Percentiles rank a stretch among this genome's conserved stretches.
These are phyloP conservation scores for Kuraishia capsulata DNA, from an alignment of 805 yeast genomes.

Conservation along the genomic window DNA sequence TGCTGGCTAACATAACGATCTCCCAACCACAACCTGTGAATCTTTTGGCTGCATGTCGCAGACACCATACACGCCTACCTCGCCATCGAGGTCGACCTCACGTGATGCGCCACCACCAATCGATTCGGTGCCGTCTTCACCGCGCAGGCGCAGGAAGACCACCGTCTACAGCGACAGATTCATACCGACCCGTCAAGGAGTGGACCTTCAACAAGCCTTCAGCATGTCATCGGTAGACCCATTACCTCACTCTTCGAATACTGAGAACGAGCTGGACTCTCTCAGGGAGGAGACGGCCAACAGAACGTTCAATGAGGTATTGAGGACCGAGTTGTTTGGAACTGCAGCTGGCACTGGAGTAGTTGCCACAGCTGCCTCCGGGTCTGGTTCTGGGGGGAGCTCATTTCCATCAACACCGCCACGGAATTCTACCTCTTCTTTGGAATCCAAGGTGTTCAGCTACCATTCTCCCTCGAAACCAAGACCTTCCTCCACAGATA, in stretches of 20 bases:
- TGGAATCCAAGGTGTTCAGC: conserved; percentile 51
- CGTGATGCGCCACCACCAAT: conserved; percentile 1
- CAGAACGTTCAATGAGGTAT: conserved; percentile 74
- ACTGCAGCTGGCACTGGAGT: neutral
- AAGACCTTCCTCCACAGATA: conserved; percentile 47
- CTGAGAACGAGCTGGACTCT: conserved; percentile 55
- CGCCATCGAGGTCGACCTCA: conserved; percentile 2
- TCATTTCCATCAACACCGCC: conserved; percentile 18
- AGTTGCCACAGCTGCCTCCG: conserved; percentile 3
- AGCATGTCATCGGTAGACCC: conserved; percentile 29
- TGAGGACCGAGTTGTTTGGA: conserved; percentile 88
- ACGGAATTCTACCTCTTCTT: neutral
- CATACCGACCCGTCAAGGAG: conserved; percentile 81
- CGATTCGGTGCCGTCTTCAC: conserved; percentile 1
- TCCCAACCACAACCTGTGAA: too few species aligned
- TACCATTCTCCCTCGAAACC: conserved; percentile 64
- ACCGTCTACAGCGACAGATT: conserved; percentile 64
- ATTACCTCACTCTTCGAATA: too few species aligned
- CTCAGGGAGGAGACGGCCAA: conserved; percentile 77
- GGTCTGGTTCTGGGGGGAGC: neutral
- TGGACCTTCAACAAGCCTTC: conserved; percentile 82
- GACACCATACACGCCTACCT: conserved; percentile 1
- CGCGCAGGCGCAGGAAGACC: neutral
- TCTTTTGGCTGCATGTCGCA: too few species aligned
- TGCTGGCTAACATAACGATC: too few species aligned